These are phyloP conservation scores for Pichia nakasei DNA, from an alignment of 805 yeast species.

Conservation along the genomic window DNA sequence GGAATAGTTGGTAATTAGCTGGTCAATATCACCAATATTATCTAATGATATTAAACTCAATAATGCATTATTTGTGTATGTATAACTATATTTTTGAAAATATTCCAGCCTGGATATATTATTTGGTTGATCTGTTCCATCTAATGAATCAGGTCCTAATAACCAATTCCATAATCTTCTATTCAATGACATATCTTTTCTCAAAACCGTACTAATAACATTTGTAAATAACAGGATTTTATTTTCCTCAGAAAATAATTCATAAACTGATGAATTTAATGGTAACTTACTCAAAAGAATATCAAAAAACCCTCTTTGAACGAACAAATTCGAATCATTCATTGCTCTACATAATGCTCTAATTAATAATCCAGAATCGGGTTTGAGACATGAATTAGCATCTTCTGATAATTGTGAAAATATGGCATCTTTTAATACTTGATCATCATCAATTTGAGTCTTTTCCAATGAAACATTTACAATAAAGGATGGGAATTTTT, in stretches of 20 bases:
- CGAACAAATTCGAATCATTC: slow-evolving; percentile 55
- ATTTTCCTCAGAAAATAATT: slow-evolving; percentile 44
- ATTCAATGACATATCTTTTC: slow-evolving; percentile 89
- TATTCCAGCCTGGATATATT: slow-evolving; percentile 38
- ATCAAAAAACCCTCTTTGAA: slow-evolving; percentile 86
- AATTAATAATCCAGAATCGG: slow-evolving; percentile 71
- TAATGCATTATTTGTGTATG: slow-evolving; percentile 44
- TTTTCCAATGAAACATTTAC: not conserved
- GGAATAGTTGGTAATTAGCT: slow-evolving; percentile 28
- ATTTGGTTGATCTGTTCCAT: slow-evolving; percentile 1
- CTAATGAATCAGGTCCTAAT: slow-evolving; percentile 52
- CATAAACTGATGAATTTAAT: slow-evolving; percentile 50
- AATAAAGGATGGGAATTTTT: slow-evolving; percentile 54
- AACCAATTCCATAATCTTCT: slow-evolving; percentile 92
- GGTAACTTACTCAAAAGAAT: slow-evolving; percentile 60
- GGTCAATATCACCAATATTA: slow-evolving; percentile 19
- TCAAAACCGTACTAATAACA: slow-evolving; percentile 60
- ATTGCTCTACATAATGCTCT: slow-evolving; percentile 69
- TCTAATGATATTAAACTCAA: slow-evolving; percentile 31
- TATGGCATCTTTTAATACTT: slow-evolving; percentile 16
- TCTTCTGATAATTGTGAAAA: slow-evolving; percentile 23
- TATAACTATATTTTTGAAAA: slow-evolving; percentile 50
- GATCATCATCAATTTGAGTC: not conserved
- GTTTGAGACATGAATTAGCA: slow-evolving; percentile 54
- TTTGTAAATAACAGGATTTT: slow-evolving; percentile 48